Conservation (phyloP, 768 basidiomycete species). For the Russula compacta region DNA sequence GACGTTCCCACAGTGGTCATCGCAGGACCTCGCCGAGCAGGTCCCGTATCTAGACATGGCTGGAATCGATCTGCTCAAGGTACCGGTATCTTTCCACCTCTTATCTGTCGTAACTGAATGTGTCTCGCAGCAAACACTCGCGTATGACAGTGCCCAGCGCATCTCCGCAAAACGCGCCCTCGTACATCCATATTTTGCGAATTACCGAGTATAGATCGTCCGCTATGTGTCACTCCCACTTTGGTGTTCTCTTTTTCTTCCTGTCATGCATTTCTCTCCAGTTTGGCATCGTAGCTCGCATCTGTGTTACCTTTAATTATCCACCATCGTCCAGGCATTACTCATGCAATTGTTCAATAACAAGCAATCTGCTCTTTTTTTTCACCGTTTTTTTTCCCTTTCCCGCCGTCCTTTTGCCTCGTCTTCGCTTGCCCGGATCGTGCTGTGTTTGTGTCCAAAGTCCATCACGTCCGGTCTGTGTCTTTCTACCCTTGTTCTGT, state of each 20-base stretch:
- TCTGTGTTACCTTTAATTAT: constrained; percentile 16
- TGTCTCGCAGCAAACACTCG: constrained; percentile 33
- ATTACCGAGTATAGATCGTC: constrained; percentile 30
- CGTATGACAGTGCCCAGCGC: constrained; percentile 84
- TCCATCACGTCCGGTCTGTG: not conserved
- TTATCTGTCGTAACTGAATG: not conserved
- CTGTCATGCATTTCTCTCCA: constrained; percentile 8
- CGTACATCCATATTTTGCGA: constrained; percentile 40
- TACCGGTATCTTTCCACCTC: constrained; percentile 20
- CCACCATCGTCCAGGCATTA: constrained; percentile 12
- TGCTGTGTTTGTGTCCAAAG: not conserved
- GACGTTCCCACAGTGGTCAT: constrained; percentile 92
- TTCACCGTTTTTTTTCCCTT: not conserved
- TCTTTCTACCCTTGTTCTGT: not conserved
- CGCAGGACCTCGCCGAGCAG: constrained; percentile 56
- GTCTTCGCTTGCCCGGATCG: not conserved
- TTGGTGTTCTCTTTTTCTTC: not conserved
- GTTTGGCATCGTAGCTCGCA: constrained; percentile 15
- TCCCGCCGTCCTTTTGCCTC: not conserved
- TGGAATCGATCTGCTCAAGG: constrained; percentile 77
- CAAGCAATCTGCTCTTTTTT: constrained; percentile 10
- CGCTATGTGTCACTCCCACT: not conserved
- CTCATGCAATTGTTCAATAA: constrained; percentile 19
- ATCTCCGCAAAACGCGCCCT: constrained; percentile 74
- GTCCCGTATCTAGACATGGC: constrained; percentile 65